Base-by-base conservation (phyloP, 192 early-diverging fungal genomes). In the Gonapodya prolifera region DNA sequence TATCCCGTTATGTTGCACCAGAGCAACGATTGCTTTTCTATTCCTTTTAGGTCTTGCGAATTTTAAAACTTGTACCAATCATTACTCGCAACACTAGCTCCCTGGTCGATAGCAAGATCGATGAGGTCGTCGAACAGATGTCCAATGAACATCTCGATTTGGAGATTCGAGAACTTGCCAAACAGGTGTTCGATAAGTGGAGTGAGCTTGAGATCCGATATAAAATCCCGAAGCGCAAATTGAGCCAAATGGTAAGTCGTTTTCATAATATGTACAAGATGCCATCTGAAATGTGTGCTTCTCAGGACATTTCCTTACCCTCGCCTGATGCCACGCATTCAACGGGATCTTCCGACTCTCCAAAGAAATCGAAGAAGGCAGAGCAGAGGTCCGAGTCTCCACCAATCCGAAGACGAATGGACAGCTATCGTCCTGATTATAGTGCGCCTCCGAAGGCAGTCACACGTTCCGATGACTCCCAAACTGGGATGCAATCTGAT, bases 61-160 rank as follows among this genome's bases (percentile, higher is more conserved):
- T 95, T 16, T 80, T 98, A 34, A 86, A 88, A 1, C 85, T 85
- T 30, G 85, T 98, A 70, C 96, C 96, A 8, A 87, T 96, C 13
- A 80, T 91, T 2, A 91, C 92, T 2, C 82, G 90, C 33, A 96
- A 98, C 81, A 85, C 90, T 1, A 87, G 31, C 71, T 73, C 71
- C 8, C 71, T 96, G 29, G 89, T 92, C 34, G 95, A 94, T 61
- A 90, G 85, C 34, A 84, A 90, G 8, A 83, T 98, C 75, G 91
- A 93, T 77, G 91, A 89, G 8, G 81, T 86, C 8, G 81, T 96
- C 8, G 45, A 61, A 2, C 77, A 81, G 2, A 86, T 84, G 76
- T 75, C 91, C 2, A 82, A 82, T 0, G 83, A 86, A 0, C 76
- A 83, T 2, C 81, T 82, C 1, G 82, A 91, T 35, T 78, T 83